A percentile compares a stretch with the other conserved stretches of the same genome.
Conservation (phyloP, 176 grass and related monocot genomes). For the Cocos nucifera region DNA sequence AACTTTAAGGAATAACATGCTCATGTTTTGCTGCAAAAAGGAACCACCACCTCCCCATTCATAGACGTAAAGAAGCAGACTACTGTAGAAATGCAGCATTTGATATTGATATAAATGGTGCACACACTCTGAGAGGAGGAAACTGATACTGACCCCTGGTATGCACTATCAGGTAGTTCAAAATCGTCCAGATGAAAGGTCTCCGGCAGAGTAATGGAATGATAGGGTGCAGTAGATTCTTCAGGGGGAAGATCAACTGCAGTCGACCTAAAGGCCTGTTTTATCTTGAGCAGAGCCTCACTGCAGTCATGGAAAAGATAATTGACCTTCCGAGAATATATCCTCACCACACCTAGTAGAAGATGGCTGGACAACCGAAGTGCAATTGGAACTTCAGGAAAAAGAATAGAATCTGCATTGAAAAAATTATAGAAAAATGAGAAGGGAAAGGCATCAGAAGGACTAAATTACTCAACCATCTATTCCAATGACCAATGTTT, state of each 20-base stretch:
- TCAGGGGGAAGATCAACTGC: conserved; percentile 95
- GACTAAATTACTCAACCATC: too few species aligned
- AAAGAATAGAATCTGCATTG: conserved; percentile 95
- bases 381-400: conserved; percentile 91
- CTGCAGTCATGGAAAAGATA: conserved; percentile 99
- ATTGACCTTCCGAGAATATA: conserved; percentile 98
- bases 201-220: conserved; percentile 98
- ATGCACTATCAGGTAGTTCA: conserved; percentile 79
- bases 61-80: too few species aligned
- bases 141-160: conserved; percentile 57
- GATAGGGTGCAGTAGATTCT: conserved; percentile 97
- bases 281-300: conserved; percentile 96
- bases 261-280: conserved; percentile 92
- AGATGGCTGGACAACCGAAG: conserved; percentile 98
- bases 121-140: too few species aligned
- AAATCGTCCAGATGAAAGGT: conserved; percentile 99
- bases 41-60: too few species aligned
- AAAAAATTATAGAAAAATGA: conserved; percentile 1
- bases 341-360: conserved; percentile 91
- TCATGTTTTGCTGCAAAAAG: too few species aligned
- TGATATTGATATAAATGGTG: too few species aligned
- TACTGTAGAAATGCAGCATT: too few species aligned
- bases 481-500: too few species aligned
- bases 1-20: too few species aligned
- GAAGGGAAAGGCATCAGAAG: too few species aligned